Base-by-base conservation (phyloP, 371 early-diverging fungal genomes). In the Smittium culicis region DNA sequence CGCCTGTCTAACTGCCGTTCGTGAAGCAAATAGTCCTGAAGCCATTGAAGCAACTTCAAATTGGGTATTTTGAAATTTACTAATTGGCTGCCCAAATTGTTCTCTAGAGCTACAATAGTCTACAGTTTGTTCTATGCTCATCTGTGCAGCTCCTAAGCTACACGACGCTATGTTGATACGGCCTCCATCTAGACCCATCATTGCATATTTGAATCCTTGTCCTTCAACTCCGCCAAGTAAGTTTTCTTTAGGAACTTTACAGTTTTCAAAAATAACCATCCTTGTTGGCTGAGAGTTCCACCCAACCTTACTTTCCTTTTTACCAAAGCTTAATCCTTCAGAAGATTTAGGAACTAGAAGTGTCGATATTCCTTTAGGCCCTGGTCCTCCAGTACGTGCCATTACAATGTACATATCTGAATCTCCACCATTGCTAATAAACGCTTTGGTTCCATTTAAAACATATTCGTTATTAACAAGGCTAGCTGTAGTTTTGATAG, bases 361-460 rank as follows among this genome's bases (percentile, higher is more conserved):
- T 66, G 79, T 75, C 2, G 81, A 79, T 33, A 86, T 81, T 2
- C 84, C 85, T 68, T 80, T 82, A 25, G 85, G 72, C n/a, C 84
- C 82, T 28, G 75, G 60, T 1, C 77, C 84, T n/a, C 85, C 84
- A 1, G 86, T 84, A n/a, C 85, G 74, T 27, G 79, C 81, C 85
- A 86, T 84, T 60, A 85, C 78, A 17, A 86, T 34, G 71, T 86
- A 86, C 31, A 83, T 68, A 65, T 86, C 85, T 1, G 80, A 77
- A 1, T 78, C 64, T 1, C 86, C 85, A n/a, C 80, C 86, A 34
- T 81, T 82, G 0, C 80, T 79, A 58, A 86, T 86, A 69, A 86
- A 85, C 16, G 83, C 84, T 79, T 91, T 91, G 76, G 85, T 81
- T 0, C 91, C 91, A 66, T 91, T 91, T 34, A 91, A 68, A 0